A percentile compares a stretch with the other conserved stretches of the same genome.
These are phyloP conservation scores for Hydnum rufescens DNA, from an alignment of 768 basidiomycete genomes.

Conservation along the genomic window DNA sequence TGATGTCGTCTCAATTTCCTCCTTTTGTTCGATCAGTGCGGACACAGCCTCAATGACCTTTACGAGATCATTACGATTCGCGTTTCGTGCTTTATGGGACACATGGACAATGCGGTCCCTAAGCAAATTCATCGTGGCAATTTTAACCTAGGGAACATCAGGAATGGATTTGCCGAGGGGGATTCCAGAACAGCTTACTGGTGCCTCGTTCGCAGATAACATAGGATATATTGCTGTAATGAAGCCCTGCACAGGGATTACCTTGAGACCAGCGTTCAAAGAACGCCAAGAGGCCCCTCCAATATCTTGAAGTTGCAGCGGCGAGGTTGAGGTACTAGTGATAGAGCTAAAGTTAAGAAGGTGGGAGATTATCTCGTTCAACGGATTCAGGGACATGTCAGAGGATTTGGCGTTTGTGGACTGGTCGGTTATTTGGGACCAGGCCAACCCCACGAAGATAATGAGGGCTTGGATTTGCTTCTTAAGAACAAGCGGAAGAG, in stretches of 20 bases:
- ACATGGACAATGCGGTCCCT: constrained; percentile 44
- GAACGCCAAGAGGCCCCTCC: too few relatives aligned
- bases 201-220: constrained; percentile 32
- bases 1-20: background rate
- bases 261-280: too few relatives aligned
- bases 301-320: constrained; percentile 33
- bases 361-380: too few relatives aligned
- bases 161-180: too few relatives aligned
- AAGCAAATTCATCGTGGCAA: constrained; percentile 51
- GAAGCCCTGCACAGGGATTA: constrained; percentile 57
- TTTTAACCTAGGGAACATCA: constrained; percentile 29
- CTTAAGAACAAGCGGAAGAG: constrained; percentile 24
- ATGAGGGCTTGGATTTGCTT: constrained; percentile 52
- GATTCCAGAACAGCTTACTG: too few relatives aligned
- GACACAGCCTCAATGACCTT: constrained; percentile 30
- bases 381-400: too few relatives aligned
- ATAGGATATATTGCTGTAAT: constrained; percentile 34
- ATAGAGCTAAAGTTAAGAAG: constrained; percentile 44
- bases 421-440: constrained; percentile 20
- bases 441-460: constrained; percentile 35
- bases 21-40: constrained; percentile 31
- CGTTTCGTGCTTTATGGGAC: constrained; percentile 33
- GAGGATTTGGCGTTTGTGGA: too few relatives aligned
- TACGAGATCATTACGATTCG: too few relatives aligned
- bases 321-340: constrained; percentile 35